Conservation (phyloP, 805 yeast species). For the Candida sphagnicola region DNA sequence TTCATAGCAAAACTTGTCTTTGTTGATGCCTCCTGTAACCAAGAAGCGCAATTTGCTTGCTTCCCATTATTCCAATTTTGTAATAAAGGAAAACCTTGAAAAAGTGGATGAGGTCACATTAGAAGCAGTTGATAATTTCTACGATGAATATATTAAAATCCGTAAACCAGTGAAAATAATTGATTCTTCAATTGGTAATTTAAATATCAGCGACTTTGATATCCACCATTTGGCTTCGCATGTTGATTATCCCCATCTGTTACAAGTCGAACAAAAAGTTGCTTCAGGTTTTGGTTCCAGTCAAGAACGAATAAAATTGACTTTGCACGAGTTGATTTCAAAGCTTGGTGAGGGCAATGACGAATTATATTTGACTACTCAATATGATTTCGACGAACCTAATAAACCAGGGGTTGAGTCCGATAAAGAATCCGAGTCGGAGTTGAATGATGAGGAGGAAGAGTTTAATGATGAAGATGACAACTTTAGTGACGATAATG, state of each 20-base stretch:
- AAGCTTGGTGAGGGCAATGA: conserved; percentile 34
- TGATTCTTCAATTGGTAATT: conserved; percentile 2
- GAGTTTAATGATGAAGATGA: conserved; percentile 9
- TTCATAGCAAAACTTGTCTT: too few species aligned
- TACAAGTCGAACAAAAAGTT: conserved; percentile 57
- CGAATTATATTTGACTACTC: conserved; percentile 63
- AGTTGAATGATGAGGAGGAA: conserved; percentile 14
- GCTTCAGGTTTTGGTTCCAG: conserved; percentile 70
- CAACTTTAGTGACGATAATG: too few species aligned
- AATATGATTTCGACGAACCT: conserved; percentile 48
- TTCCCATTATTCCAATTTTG: conserved; percentile 2
- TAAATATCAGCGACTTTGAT: conserved; percentile 29
- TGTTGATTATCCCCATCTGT: conserved; percentile 27
- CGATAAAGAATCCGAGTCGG: conserved; percentile 8
- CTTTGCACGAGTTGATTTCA: conserved; percentile 44
- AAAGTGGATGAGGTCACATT: neutral
- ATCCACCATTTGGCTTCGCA: conserved; percentile 32
- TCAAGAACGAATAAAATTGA: conserved; percentile 46
- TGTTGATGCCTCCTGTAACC: too few species aligned
- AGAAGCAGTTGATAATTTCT: neutral
- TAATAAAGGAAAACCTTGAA: neutral
- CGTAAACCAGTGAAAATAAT: conserved; percentile 47
- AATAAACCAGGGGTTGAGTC: conserved; percentile 3
- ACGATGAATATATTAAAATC: conserved; percentile 26
- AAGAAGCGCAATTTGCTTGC: conserved; percentile 1